Evolutionary conservation across 192 early-diverging fungal species (phyloP), one percentile per base, ranked within the genome.

Genomic region (Cetraspora pellucida): DNA sequence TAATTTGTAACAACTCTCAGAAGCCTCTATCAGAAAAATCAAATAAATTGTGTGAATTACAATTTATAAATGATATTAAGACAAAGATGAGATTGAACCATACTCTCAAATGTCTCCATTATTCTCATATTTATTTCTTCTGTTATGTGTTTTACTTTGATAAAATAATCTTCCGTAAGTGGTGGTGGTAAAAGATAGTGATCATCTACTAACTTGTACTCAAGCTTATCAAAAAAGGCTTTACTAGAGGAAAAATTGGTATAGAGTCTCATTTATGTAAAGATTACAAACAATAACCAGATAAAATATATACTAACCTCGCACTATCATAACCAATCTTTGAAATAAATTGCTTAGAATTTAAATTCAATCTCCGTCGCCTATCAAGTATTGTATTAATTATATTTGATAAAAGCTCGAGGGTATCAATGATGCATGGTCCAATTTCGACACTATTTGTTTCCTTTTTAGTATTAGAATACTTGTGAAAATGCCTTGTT

Each of bases 171-270:
- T 19, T 72, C 11, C 3, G 11, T 17, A 6, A 71, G 19, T 23
- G 23, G 11, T 19, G 8, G 17, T 9, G 54, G 52, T 21, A 17
- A 17, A 45, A 16, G n/a, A 9, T 21, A 31, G 2, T 23, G 10
- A 55, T 59, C n/a, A 45, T 58, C n/a, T 2, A 19, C 27, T 37
- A 57, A 23, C 3, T 55, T 31, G 14, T 43, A 72, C 8, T n/a
- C 71, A 21, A 72, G n/a, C 2, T 44, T 72, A 31, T 57, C 19
- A 23, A 72, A 72, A 11, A 72, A 45, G 31, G 52, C 54, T 52
- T 72, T 13, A 52, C 71, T 72, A 72, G 30, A 72, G 68, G 55
- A 14, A 72, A 72, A 71, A 72, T n/a, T 2, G 7, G 10, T 3
- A 25, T 0, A 69, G n/a, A n/a, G 10, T 21, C 6, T 44, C 10